phyloP scores from a whole-genome alignment of 2,329 filamentous ascomycete species.

The Amphichorda felina region DNA sequence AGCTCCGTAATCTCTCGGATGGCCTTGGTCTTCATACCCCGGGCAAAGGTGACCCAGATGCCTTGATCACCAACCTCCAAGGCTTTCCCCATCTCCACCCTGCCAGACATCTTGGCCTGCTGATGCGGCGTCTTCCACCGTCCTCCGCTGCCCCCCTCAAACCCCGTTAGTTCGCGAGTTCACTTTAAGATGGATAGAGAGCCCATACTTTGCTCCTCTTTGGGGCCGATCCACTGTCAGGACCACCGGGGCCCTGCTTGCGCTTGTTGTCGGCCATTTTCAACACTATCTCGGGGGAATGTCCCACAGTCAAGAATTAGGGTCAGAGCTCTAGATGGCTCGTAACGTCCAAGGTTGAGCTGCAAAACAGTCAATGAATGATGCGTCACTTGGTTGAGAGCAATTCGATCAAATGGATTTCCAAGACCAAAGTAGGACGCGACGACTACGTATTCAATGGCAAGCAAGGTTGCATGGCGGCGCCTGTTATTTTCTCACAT shows the following conservation, averaged over 20 bases:
- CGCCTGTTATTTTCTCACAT: no score
- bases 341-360: no score
- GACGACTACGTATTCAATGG: no score
- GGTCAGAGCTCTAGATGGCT: no score
- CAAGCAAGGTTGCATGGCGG: no score
- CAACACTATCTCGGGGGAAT: no score
- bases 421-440: no score
- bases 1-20: constrained; percentile 54
- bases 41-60: constrained; percentile 68
- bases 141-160: constrained; percentile 15
- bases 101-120: constrained; percentile 31
- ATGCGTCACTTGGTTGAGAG: no score
- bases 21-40: constrained; percentile 59
- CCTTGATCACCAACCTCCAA: constrained; percentile 60
- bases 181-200: constrained; percentile 2
- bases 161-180: background rate
- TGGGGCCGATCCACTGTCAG: constrained; percentile 10
- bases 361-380: no score
- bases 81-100: constrained; percentile 26
- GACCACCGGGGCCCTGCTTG: constrained; percentile 17
- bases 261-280: constrained; percentile 17
- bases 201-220: constrained; percentile 29
- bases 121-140: constrained; percentile 53
- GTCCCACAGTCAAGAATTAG: no score
- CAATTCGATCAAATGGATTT: no score